Conservation (phyloP, 2,329 filamentous ascomycete species). For the Cladosporium halotolerans region DNA sequence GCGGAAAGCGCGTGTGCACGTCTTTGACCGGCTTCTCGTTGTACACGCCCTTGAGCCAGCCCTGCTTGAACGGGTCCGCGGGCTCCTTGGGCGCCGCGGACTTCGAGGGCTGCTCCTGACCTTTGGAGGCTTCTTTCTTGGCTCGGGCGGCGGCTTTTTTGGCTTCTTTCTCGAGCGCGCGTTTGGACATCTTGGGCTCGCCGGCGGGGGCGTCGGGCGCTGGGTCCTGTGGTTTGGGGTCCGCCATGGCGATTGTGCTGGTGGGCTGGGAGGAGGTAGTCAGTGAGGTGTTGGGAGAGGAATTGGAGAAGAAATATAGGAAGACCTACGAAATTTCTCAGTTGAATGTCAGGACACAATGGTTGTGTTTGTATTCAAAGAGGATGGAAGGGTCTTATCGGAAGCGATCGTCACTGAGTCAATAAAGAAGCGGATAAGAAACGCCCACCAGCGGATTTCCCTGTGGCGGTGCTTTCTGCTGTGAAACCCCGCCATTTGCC, state of each 20-base stretch:
- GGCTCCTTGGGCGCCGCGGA: constrained; percentile 31
- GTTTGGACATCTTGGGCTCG: constrained; percentile 38
- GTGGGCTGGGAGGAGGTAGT: not conserved
- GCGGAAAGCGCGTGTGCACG: constrained; percentile 46
- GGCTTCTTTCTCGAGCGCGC: constrained; percentile 43
- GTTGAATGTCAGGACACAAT: no score
- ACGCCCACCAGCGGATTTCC: not conserved
- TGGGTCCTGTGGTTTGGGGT: constrained; percentile 17
- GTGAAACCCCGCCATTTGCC: not conserved
- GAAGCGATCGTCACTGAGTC: not conserved
- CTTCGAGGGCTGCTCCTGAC: constrained; percentile 21
- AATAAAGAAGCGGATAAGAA: constrained; percentile 1
- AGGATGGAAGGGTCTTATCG: not conserved
- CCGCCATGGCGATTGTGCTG: constrained; percentile 21
- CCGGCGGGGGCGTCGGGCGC: constrained; percentile 13
- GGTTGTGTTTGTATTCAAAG: no score
- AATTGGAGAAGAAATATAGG: no score
- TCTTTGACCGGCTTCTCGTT: constrained; percentile 43
- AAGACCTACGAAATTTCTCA: no score
- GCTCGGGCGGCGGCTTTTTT: constrained; percentile 46
- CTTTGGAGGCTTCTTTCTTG: constrained; percentile 36
- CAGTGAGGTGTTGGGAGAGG: no score
- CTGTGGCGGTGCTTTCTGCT: not conserved
- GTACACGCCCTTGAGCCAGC: constrained; percentile 46
- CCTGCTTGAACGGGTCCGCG: constrained; percentile 43